Evolutionary conservation across 495 filamentous ascomycete species (phyloP), one percentile per base, ranked within the genome.

Genomic region (Terfezia claveryi): DNA sequence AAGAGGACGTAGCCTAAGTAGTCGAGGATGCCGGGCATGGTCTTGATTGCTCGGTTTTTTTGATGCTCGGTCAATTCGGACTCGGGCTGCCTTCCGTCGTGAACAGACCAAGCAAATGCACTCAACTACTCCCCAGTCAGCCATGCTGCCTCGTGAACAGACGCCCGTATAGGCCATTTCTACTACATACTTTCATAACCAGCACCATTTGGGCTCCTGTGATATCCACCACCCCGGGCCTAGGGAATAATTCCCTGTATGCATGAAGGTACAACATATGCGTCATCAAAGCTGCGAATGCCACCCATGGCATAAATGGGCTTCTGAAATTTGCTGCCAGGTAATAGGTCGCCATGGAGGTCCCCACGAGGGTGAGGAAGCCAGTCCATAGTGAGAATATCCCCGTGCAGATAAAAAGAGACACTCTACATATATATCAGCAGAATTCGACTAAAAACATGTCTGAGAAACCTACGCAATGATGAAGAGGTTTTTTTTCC

Each of bases 261-360:
- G 96, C 80, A 65, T 98, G 91, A 66, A 77, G 92, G 59, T 87
- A 65, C 41, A 87, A 85, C 83, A 98, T 85, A 68, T 96, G 89
- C 57, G 82, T 80, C 92, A 98, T 98, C 54, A 92, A 64, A 68
- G 89, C 95, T 54, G 85, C 75, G 68, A 98, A 96, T 50, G 79
- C 87, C 49, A 94, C 77, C 91, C 91, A 98, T 70, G 92, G 92
- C 91, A 98, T 98, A 68, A 87, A 84, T 4, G 86, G 85, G n/a
- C 86, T 86, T 52, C 85, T 74, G 17, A 96, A 71, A 65, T 82
- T 91, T 61, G 78, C 75, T 53, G 91, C 81, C 61, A 96, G 93
- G 55, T 74, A 70, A 66, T 96, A 96, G 36, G 85, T 76, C 38
- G 77, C 89, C 23, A 72, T 76, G 0, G 91, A 77, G 62, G 82